phyloP scores from a whole-genome alignment of 2,329 filamentous ascomycete genomes.

The Pseudogymnoascus pannorum region DNA sequence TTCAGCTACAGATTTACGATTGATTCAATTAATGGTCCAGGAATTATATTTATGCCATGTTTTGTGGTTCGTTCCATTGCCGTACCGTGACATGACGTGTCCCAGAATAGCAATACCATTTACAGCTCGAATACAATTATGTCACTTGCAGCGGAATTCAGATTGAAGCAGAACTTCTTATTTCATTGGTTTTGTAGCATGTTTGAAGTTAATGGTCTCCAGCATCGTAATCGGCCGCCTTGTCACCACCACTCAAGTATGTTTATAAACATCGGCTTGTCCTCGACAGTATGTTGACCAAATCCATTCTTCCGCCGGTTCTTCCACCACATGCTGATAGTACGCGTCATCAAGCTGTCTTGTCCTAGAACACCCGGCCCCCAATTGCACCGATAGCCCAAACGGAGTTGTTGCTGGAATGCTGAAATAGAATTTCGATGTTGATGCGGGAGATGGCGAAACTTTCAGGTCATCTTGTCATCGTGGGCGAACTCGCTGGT shows the following conservation, averaged over 20 bases:
- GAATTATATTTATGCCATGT: background rate
- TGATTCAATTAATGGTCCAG: background rate
- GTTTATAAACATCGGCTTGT: conserved; percentile 28
- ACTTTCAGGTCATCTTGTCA: conserved; percentile 30
- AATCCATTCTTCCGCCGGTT: conserved; percentile 26
- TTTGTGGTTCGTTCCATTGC: background rate
- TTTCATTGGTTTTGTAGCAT: conserved; percentile 19
- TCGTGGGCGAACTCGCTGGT: conserved; percentile 27
- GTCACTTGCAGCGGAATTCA: conserved; percentile 2
- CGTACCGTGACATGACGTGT: background rate
- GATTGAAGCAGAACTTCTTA: conserved; percentile 26
- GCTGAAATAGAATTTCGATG: conserved; percentile 29
- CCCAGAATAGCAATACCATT: background rate
- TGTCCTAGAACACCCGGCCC: conserved; percentile 28
- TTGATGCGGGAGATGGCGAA: conserved; percentile 31
- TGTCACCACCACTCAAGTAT: conserved; percentile 23
- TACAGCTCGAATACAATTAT: background rate
- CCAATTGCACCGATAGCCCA: conserved; percentile 25
- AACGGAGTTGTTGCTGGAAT: conserved; percentile 24
- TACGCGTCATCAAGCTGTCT: conserved; percentile 29
- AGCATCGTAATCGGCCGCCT: conserved; percentile 28
- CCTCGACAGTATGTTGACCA: conserved; percentile 29
- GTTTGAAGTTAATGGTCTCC: conserved; percentile 25
- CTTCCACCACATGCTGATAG: conserved; percentile 30
- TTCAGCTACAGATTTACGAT: background rate